Percentiles rank a stretch among this genome's conserved stretches.
Conservation (phyloP, 2,329 filamentous ascomycete genomes). For the Cercospora beticola region DNA sequence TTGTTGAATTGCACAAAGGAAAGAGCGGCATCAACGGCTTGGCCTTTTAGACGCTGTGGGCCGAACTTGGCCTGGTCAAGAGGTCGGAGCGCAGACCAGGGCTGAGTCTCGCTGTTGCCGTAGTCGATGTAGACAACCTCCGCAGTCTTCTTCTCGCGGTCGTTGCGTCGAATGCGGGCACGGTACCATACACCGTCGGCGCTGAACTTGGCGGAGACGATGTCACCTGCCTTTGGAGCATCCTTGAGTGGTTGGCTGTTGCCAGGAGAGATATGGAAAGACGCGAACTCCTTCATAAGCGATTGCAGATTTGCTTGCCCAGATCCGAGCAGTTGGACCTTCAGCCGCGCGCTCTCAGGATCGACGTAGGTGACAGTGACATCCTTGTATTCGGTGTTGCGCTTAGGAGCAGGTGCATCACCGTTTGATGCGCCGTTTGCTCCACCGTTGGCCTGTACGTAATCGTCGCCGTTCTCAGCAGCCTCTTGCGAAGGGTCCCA, state of each 20-base stretch:
- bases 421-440: slow-evolving; percentile 47
- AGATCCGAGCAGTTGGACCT: slow-evolving; percentile 85
- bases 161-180: slow-evolving; percentile 84
- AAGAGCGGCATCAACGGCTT: slow-evolving; percentile 82
- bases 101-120: slow-evolving; percentile 85
- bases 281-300: slow-evolving; percentile 86
- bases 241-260: slow-evolving; percentile 69
- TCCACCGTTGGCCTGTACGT: slow-evolving; percentile 45
- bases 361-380: slow-evolving; percentile 91
- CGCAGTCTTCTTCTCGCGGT: slow-evolving; percentile 81
- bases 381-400: slow-evolving; percentile 88
- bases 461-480: slow-evolving; percentile 48
- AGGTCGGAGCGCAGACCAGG: slow-evolving; percentile 81
- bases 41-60: slow-evolving; percentile 75
- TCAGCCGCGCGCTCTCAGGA: slow-evolving; percentile 70
- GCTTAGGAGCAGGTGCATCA: slow-evolving; percentile 52
- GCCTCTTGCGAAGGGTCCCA: slow-evolving; percentile 89
- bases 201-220: slow-evolving; percentile 86
- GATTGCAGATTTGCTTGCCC: slow-evolving; percentile 82
- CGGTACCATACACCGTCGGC: slow-evolving; percentile 94
- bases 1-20: slow-evolving; percentile 87
- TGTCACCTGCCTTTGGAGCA: slow-evolving; percentile 87
- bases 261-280: slow-evolving; percentile 81
- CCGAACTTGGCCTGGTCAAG: slow-evolving; percentile 77
- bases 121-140: slow-evolving; percentile 96